Evolutionary conservation across 1,139 yeast genomes (phyloP), one percentile per base, ranked within the genome.

Genomic region (Saccharomyces hybrid): DNA sequence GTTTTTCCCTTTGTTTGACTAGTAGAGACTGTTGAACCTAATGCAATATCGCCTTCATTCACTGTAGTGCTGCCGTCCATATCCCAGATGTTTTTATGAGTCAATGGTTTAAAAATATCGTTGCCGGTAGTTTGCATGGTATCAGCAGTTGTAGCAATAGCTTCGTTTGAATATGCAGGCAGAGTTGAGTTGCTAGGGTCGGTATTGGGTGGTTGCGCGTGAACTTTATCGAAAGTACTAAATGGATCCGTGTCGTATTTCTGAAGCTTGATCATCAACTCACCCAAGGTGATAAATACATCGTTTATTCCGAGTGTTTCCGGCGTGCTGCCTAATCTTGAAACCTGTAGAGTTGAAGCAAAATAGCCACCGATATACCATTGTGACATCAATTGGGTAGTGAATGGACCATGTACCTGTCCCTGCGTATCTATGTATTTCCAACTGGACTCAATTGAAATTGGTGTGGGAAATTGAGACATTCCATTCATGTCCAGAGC

Each of bases 331-430:
- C 59, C 59, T 8, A 64, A 55, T 28, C 66, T 58, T 5, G 52
- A 54, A n/a, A 69, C 56, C 51, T 65, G 65, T 51, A 70, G 55
- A 48, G 60, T 54, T 11, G 62, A 62, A 51, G 63, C 69, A 51
- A 70, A 66, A 57, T 65, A 70, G 2, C 69, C 68, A 28, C 59
- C 57, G 8, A 57, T 55, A 46, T 62, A 62, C 73, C 73, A 70
- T 14, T 54, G 56, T 14, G 65, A 60, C 73, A 70, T 70, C 23
- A 60, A 52, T n/a, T 52, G 49, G 2, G 72, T 60, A 7, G 60
- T 58, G 52, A 69, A 70, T 2, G 73, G 73, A 7, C 73, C 73
- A 55, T 69, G 72, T 9, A 65, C 52, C n/a, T 60, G 59, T 13
- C 65, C 66, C 46, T 62, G 60, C 7, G 62, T 58, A 54, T 70